A percentile compares a stretch with the other conserved stretches of the same genome.
Conservation (phyloP, 2,329 filamentous ascomycete genomes). For the Colletotrichum chrysophilum region DNA sequence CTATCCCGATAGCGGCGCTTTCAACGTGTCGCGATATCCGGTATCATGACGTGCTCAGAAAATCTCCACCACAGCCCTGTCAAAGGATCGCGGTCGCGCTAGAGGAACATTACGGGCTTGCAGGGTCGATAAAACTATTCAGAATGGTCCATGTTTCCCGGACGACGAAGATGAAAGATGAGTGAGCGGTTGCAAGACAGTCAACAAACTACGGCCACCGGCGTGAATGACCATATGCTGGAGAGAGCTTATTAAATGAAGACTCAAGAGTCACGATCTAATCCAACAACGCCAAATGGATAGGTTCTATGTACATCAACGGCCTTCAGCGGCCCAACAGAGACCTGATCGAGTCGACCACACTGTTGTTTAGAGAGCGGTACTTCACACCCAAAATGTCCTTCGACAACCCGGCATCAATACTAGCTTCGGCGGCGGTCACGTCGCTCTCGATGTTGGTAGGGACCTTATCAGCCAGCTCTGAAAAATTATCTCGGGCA, state of each 20-base stretch:
- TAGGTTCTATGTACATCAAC: background rate
- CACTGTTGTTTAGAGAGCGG: background rate
- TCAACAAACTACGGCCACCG: no score
- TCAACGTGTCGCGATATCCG: background rate
- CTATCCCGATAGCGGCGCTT: background rate
- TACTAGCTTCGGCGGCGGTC: background rate
- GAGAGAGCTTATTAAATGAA: background rate
- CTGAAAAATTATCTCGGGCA: background rate
- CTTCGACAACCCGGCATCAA: background rate
- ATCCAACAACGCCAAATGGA: background rate
- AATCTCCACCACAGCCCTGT: background rate
- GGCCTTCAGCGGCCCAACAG: background rate
- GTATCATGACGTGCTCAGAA: conserved; percentile 7
- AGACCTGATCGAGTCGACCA: background rate
- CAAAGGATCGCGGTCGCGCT: background rate
- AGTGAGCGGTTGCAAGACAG: background rate
- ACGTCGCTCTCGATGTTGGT: background rate
- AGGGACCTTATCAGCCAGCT: background rate
- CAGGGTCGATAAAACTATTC: background rate
- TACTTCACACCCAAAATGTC: background rate
- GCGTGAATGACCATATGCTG: no score
- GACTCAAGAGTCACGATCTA: background rate
- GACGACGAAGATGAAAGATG: background rate
- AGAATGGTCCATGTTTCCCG: accelerated
- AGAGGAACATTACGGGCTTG: background rate